A percentile compares a stretch with the other conserved stretches of the same genome.
Evolutionary conservation across 495 filamentous ascomycete genomes (phyloP).

Genomic region (Hyaloscypha hepaticicola): DNA sequence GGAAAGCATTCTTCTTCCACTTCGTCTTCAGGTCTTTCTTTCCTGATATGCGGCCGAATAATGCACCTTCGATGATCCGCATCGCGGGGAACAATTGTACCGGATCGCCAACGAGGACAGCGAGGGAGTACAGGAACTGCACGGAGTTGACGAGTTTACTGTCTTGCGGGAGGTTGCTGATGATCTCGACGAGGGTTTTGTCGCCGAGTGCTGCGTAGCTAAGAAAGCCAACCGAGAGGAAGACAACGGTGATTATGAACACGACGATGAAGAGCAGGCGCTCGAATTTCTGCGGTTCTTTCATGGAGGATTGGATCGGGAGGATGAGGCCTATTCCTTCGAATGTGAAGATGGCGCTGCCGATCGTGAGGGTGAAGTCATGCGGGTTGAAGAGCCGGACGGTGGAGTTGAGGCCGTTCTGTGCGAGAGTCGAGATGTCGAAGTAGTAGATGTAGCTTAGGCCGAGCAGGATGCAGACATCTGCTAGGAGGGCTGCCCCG

Average conservation of each 20-base stretch:
- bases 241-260: constrained; percentile 61
- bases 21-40: constrained; percentile 53
- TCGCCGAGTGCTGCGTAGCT: constrained; percentile 65
- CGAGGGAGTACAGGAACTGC: constrained; percentile 64
- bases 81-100: constrained; percentile 66
- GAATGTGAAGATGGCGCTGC: constrained; percentile 65
- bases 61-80: constrained; percentile 55
- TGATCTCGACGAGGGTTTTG: constrained; percentile 58
- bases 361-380: constrained; percentile 60
- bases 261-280: constrained; percentile 58
- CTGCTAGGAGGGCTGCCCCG: constrained; percentile 57
- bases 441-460: constrained; percentile 63
- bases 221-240: constrained; percentile 60
- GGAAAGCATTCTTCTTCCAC: constrained; percentile 66
- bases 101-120: constrained; percentile 59
- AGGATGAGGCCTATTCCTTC: constrained; percentile 67
- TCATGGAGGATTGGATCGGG: constrained; percentile 64
- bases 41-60: constrained; percentile 57
- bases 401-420: constrained; percentile 44
- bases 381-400: constrained; percentile 61
- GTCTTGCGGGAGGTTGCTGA: constrained; percentile 62
- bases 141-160: constrained; percentile 63
- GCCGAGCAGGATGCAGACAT: constrained; percentile 62
- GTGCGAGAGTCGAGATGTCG: constrained; percentile 51
- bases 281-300: constrained; percentile 56